Conservation (phyloP, 169 alveolate genomes). For the Plasmodium ovale region DNA sequence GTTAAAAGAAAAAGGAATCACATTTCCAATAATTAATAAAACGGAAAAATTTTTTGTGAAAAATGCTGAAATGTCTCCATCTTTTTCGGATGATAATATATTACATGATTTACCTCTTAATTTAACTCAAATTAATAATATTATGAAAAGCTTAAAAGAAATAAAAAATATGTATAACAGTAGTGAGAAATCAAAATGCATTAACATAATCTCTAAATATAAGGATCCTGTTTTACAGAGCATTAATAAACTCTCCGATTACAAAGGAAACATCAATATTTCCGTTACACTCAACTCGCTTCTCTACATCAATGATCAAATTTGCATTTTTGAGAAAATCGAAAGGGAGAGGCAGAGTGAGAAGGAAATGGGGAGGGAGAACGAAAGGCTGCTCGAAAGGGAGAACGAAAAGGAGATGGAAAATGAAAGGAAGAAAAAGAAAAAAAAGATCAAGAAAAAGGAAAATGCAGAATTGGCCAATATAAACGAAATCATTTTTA, state of each 20-base stretch:
- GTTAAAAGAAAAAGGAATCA: conserved; percentile 82
- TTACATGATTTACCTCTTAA: conserved; percentile 59
- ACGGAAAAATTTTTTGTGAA: conserved; percentile 74
- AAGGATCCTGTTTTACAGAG: conserved; percentile 35
- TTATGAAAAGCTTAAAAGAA: conserved; percentile 57
- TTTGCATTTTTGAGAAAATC: conserved; percentile 33
- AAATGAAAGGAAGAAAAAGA: conserved; percentile 34
- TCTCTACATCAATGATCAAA: conserved; percentile 69
- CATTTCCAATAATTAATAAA: conserved; percentile 70
- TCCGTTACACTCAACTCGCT: conserved; percentile 64
- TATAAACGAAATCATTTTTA: conserved; percentile 69
- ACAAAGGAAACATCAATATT: conserved; percentile 59
- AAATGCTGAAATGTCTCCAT: conserved; percentile 51
- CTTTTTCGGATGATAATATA: conserved; percentile 67
- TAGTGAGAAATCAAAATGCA: conserved; percentile 59
- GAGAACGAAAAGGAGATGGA: not conserved
- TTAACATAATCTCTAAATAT: conserved; percentile 28
- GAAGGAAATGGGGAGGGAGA: not conserved
- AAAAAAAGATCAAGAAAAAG: conserved; percentile 48
- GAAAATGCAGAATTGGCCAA: conserved; percentile 1
- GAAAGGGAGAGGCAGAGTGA: conserved; percentile 10
- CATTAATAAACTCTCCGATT: conserved; percentile 64
- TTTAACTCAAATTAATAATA: conserved; percentile 64
- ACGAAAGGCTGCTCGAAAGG: not conserved
- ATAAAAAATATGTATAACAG: conserved; percentile 45